Conservation (phyloP, 805 yeast species). For the Ogataea haglerorum region DNA sequence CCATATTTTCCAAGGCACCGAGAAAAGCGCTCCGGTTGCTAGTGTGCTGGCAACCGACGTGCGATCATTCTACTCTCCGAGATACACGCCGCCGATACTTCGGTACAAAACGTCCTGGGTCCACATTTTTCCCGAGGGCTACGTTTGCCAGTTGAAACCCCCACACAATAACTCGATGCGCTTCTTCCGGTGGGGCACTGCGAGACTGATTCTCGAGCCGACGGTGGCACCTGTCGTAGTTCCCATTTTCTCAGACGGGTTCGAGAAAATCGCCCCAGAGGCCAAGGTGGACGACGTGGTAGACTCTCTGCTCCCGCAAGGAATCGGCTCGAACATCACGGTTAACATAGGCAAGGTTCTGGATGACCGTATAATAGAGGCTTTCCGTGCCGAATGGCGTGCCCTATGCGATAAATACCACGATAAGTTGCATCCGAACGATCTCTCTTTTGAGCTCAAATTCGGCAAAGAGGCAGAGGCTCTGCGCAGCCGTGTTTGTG, state of each 20-base stretch:
- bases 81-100: conserved; percentile 52
- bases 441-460: conserved; percentile 58
- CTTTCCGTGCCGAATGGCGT: conserved; percentile 70
- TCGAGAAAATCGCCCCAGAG: conserved; percentile 86
- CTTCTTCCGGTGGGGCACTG: conserved; percentile 93
- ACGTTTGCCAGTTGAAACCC: conserved; percentile 77
- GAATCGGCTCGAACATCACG: conserved; percentile 62
- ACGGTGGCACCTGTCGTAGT: conserved; percentile 80
- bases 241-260: conserved; percentile 83
- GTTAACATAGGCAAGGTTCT: conserved; percentile 72
- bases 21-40: neutral
- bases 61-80: conserved; percentile 27
- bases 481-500: conserved; percentile 71
- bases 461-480: conserved; percentile 60
- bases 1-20: conserved; percentile 26
- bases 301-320: conserved; percentile 57
- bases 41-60: conserved; percentile 11
- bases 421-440: conserved; percentile 50
- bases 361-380: conserved; percentile 54
- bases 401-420: conserved; percentile 51
- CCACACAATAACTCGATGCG: conserved; percentile 87
- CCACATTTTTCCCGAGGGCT: conserved; percentile 93
- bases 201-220: conserved; percentile 78
- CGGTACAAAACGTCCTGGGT: conserved; percentile 79
- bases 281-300: conserved; percentile 51